Base-by-base conservation (phyloP, 148 eudicot species). In the Selenicereus undatus region DNA sequence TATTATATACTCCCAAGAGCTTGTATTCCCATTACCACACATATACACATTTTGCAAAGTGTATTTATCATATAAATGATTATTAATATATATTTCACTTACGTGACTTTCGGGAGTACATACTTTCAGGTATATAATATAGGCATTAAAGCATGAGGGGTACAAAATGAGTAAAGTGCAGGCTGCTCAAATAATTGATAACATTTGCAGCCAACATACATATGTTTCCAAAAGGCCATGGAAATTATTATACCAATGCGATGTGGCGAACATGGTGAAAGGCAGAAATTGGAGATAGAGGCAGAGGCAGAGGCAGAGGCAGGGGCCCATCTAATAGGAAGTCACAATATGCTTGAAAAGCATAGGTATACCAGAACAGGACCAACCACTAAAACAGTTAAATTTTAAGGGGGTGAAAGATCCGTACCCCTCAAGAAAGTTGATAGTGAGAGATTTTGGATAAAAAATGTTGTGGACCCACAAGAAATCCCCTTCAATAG, bases 401-500 rank as follows among this genome's bases (percentile, higher is more conserved):
- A 60, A 11, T 4, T 74, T 74, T 22, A 74, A 64, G 66, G 48
- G 48, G 39, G 73, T 5, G 70, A 80, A 39, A 56, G 66, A 26
- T 71, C 51, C 13, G 2, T 64, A 64, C 62, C 24, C 76, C 52
- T 79, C 36, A 70, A 69, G 66, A 11, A 43, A 69, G 14, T 32
- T 51, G 76, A 71, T 30, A 71, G 36, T 27, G 82, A 80, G 76
- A 79, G 27, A 64, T 64, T 22, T 64, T 58, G 74, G 10, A 58
- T 36, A 4, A 66, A 73, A 66, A 62, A 73, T 81, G 42, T 24
- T 30, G 75, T n/a, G 84, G 83, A n/a, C 87, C 87, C 86, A 86
- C 82, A 4, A 56, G 91, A 88, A 94, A 94, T 90, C 92, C 27
- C 85, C 62, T 76, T 17, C 81, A 75, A 71, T 56, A 69, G 84